phyloP scores from a whole-genome alignment of 129 eudicot genomes.

The Helichrysum umbraculigerum region DNA sequence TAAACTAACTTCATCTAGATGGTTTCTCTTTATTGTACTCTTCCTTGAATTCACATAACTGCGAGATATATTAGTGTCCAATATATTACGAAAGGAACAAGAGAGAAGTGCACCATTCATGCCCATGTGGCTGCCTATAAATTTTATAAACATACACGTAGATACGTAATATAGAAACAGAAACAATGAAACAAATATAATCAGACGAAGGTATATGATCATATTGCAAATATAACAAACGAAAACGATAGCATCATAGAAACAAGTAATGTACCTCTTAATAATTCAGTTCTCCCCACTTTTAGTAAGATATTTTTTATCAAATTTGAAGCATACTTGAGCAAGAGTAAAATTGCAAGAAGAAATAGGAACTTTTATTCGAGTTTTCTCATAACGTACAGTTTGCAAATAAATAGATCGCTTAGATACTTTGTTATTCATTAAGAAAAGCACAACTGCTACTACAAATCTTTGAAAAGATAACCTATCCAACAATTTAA shows the following conservation, averaged over 20 bases:
- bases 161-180: too few species aligned
- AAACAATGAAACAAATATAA: neutral
- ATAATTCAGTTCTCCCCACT: neutral
- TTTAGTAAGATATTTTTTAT: too few species aligned
- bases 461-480: too few species aligned
- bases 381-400: neutral
- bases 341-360: neutral
- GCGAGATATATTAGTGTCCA: slow-evolving; percentile 6
- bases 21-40: neutral
- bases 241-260: neutral
- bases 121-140: slow-evolving; percentile 15
- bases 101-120: slow-evolving; percentile 29
- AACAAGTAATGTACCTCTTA: neutral
- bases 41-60: neutral
- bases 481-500: too few species aligned
- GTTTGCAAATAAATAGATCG: neutral
- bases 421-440: too few species aligned
- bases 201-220: neutral
- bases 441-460: too few species aligned
- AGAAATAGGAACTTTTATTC: too few species aligned
- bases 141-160: too few species aligned
- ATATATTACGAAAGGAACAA: slow-evolving; percentile 24
- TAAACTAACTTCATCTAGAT: neutral
- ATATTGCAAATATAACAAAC: neutral
- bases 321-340: neutral